Conservation (phyloP, 768 basidiomycete genomes). For the Russula brevipes region DNA sequence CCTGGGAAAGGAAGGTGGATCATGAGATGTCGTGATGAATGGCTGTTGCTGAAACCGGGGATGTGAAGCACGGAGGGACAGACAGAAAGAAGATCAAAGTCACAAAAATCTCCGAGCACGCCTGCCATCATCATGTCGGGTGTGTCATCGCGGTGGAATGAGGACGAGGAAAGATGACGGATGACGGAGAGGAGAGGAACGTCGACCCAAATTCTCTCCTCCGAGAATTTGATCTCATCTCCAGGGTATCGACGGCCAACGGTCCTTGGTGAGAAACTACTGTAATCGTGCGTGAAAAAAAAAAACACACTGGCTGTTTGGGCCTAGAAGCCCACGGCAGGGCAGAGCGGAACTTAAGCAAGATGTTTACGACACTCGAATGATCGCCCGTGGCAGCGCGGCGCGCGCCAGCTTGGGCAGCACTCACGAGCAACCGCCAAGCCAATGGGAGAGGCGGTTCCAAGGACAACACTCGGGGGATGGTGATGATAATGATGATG, state of each 20-base stretch:
- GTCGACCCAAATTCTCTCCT: background rate
- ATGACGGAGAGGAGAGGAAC: background rate
- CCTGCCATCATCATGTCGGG: background rate
- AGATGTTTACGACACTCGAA: constrained; percentile 7
- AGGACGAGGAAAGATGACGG: background rate
- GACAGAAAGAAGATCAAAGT: background rate
- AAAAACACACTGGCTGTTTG: background rate
- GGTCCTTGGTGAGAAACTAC: too few species aligned
- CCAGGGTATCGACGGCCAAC: too few species aligned
- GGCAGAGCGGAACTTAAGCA: constrained; percentile 14
- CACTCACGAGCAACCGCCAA: background rate
- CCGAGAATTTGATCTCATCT: too few species aligned
- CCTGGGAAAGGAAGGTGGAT: constrained; percentile 16
- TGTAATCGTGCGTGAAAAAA: background rate
- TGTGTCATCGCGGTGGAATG: background rate
- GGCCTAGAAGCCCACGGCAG: constrained; percentile 15
- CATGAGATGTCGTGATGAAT: constrained; percentile 11
- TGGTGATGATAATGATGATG: constrained; percentile 8
- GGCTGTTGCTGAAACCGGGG: constrained; percentile 8
- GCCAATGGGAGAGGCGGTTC: too few species aligned
- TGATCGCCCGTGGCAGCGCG: constrained; percentile 20
- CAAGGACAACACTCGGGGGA: too few species aligned
- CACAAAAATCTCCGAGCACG: constrained; percentile 11
- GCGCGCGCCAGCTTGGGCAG: background rate
- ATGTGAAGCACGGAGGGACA: constrained; percentile 11